Evolutionary conservation across 371 early-diverging fungal species (phyloP), one percentile per base, ranked within the genome.

Genomic region (Mucor racemosus): DNA sequence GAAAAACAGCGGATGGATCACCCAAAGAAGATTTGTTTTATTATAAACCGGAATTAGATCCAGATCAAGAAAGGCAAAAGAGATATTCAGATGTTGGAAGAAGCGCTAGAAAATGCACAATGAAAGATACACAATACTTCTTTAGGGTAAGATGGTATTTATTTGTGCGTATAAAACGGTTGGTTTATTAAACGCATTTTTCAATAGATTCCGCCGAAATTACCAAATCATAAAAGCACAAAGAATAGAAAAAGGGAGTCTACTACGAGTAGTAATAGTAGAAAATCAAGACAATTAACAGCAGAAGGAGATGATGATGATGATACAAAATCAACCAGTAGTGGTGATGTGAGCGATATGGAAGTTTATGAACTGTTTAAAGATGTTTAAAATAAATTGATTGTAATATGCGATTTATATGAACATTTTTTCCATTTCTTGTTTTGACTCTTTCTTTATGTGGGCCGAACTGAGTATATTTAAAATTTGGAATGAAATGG

Each of bases 41-140:
- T 56, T 84, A 84, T 58, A 76, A 78, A 40, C 68, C 81, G 10
- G 85, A 84, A 21, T 55, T 66, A 31, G 85, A 84, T 62, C 76
- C 70, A 7, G 64, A 72, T 38, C 57, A 68, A 39, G 75, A 72
- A 40, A 53, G 77, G 60, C 62, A 64, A 36, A 69, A 66, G 14
- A 36, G 60, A 21, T 75, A 72, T 55, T 70, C 76, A 10, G 69
- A 76, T 48, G 53, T 69, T 38, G 79, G 79, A 56, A 81, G 78
- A 56, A 79, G 83, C 56, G 85, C 83, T 21, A 76, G 85, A 41
- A 82, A 81, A 60, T 84, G 85, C 62, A 81, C 83, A 13, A 71
- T 84, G 70, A 80, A 79, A 66, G 85, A 84, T 50, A 79, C 82
- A 42, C 85, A 84, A 71, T 84, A 84, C 42, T 84, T 81, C 66